Conservation (phyloP, 805 yeast genomes). For the Crinitomyces ghanaensis region DNA sequence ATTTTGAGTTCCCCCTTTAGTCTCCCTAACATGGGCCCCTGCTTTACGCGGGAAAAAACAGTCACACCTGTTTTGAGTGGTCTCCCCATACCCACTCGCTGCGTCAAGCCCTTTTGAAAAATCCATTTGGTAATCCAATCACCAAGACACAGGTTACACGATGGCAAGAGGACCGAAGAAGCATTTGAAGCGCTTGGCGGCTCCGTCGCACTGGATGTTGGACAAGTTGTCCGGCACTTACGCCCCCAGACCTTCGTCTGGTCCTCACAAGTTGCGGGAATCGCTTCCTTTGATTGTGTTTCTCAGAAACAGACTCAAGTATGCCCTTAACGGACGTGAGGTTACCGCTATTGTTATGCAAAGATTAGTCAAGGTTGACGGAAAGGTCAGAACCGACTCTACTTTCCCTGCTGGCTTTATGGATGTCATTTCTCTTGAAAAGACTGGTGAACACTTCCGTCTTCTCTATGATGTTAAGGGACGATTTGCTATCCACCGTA, state of each 20-base stretch:
- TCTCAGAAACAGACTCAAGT: conserved; percentile 97
- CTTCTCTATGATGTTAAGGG: conserved; percentile 97
- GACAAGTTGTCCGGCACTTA: conserved; percentile 99
- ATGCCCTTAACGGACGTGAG: conserved; percentile 98
- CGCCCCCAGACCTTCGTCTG: conserved; percentile 99
- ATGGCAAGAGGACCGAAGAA: too few species aligned
- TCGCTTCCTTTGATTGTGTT: conserved; percentile 94
- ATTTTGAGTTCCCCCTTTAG: too few species aligned
- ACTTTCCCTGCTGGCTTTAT: conserved; percentile 99
- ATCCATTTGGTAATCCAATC: background rate
- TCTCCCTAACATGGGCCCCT: background rate
- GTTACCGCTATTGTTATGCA: conserved; percentile 97
- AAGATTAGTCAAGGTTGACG: conserved; percentile 97
- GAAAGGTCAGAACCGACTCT: conserved; percentile 97
- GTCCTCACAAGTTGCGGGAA: conserved; percentile 99
- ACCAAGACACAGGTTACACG: background rate
- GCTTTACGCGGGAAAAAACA: too few species aligned
- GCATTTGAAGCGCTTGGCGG: conserved; percentile 37
- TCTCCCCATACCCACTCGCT: too few species aligned
- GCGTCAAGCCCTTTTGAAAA: background rate
- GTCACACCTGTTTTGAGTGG: too few species aligned
- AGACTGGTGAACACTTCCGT: conserved; percentile 99
- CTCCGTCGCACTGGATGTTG: conserved; percentile 99
- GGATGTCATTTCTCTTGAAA: conserved; percentile 96
- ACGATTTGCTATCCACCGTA: conserved; percentile 99